A percentile compares a stretch with the other conserved stretches of the same genome.
These are phyloP conservation scores for Neurospora sp. DNA, from an alignment of 495 filamentous ascomycete species.

Conservation along the genomic window DNA sequence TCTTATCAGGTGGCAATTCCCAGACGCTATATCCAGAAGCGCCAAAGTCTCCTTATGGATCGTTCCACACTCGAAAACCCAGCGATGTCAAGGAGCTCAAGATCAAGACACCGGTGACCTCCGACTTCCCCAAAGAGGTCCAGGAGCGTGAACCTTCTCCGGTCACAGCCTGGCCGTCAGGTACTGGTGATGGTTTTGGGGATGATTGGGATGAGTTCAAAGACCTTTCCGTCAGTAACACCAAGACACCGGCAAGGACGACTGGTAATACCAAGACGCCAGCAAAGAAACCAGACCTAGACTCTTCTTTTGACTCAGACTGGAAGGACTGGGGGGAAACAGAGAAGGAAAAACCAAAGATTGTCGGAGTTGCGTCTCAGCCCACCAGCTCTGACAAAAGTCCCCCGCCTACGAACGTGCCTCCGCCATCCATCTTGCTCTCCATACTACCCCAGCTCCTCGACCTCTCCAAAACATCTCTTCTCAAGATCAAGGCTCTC, in stretches of 20 bases:
- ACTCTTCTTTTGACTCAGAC: conserved; percentile 24
- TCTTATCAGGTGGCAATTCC: conserved; percentile 13
- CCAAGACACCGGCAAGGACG: conserved; percentile 13
- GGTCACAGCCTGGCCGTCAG: conserved; percentile 37
- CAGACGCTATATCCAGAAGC: conserved; percentile 28
- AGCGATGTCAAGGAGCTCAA: conserved; percentile 29
- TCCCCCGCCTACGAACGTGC: conserved; percentile 73
- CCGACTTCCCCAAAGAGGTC: conserved; percentile 18
- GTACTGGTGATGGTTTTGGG: conserved; percentile 24
- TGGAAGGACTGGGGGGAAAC: conserved; percentile 28
- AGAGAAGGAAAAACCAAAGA: conserved; percentile 6
- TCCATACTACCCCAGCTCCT: conserved; percentile 61
- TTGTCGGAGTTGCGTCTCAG: not conserved
- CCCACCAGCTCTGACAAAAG: conserved; percentile 4
- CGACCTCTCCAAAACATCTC: conserved; percentile 38
- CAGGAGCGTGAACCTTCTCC: conserved; percentile 27
- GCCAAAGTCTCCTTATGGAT: conserved; percentile 37
- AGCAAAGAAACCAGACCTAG: not conserved
- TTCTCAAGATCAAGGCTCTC: conserved; percentile 47
- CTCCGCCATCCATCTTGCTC: conserved; percentile 75
- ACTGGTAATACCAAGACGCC: conserved; percentile 3
- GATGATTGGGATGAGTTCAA: conserved; percentile 55
- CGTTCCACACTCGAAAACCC: conserved; percentile 40
- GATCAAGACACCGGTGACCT: conserved; percentile 29
- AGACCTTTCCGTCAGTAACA: conserved; percentile 23